Evolutionary conservation across 2,329 filamentous ascomycete species (phyloP).

Genomic region (Alternaria panax): DNA sequence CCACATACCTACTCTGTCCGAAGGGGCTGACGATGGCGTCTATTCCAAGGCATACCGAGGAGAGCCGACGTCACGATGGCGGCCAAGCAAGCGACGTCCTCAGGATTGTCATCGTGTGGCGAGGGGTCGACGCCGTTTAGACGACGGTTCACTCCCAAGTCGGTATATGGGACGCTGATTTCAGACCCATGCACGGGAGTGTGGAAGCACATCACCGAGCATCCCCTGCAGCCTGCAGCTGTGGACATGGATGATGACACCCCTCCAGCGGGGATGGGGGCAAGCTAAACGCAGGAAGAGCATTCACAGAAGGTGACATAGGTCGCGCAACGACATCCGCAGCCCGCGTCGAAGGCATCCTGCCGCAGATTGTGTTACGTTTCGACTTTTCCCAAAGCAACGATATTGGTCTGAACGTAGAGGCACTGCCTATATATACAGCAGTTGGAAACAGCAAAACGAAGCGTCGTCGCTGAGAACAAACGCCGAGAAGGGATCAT

Average conservation of each 20-base stretch:
- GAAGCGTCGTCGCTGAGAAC: conserved; percentile 2
- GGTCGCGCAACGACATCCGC: conserved; percentile 4
- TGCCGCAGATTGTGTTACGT: background rate
- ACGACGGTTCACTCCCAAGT: conserved; percentile 1
- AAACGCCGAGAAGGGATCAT: conserved; percentile 7
- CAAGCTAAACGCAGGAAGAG: conserved; percentile 2
- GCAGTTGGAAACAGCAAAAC: conserved; percentile 2
- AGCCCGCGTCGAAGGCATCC: background rate
- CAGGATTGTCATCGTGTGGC: conserved; percentile 2
- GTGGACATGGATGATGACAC: background rate
- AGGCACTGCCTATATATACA: conserved; percentile 1
- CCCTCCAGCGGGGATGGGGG: background rate
- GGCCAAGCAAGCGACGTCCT: conserved; percentile 16
- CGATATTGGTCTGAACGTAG: background rate
- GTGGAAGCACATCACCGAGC: conserved; percentile 1
- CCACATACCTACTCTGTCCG: background rate
- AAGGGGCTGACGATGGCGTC: background rate
- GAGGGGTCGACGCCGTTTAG: background rate
- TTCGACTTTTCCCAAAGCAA: background rate
- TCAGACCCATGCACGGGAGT: conserved; percentile 8
- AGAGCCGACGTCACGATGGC: conserved; percentile 4
- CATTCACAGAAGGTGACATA: conserved; percentile 10
- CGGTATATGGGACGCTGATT: conserved; percentile 2
- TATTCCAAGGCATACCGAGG: conserved; percentile 4
- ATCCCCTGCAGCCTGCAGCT: conserved; percentile 9